Percentiles rank a stretch among this genome's conserved stretches.
Conservation (phyloP, 1,139 yeast genomes). For the Dujonia santamariae region DNA sequence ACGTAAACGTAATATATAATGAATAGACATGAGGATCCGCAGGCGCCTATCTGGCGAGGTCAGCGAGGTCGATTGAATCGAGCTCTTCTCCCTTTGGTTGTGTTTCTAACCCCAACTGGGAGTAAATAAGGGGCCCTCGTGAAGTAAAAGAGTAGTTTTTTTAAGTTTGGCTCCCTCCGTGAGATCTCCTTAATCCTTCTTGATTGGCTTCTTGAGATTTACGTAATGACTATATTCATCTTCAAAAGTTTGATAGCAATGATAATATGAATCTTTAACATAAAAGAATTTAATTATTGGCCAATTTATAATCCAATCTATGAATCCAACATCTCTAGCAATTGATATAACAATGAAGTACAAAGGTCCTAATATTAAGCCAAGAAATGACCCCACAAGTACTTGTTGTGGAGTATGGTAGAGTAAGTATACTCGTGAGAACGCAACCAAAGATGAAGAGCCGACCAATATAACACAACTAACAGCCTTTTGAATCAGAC, state of each 20-base stretch:
- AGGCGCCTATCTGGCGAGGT: too few relatives aligned
- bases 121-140: too few relatives aligned
- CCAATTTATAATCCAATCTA: slow-evolving; percentile 58
- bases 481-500: slow-evolving; percentile 17
- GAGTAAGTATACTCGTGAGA: slow-evolving; percentile 71
- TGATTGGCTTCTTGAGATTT: too few relatives aligned
- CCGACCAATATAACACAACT: slow-evolving; percentile 21
- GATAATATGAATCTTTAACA: slow-evolving; percentile 58
- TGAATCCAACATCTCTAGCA: slow-evolving; percentile 56
- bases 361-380: slow-evolving; percentile 52
- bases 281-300: slow-evolving; percentile 41
- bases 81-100: too few relatives aligned
- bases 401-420: slow-evolving; percentile 81
- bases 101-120: too few relatives aligned
- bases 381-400: slow-evolving; percentile 65
- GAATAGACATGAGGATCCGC: too few relatives aligned
- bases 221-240: slow-evolving; percentile 30
- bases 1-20: too few relatives aligned
- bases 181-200: too few relatives aligned
- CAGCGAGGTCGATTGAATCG: too few relatives aligned
- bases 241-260: slow-evolving; percentile 35
- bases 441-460: slow-evolving; percentile 53
- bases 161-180: too few relatives aligned
- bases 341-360: slow-evolving; percentile 56
- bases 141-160: too few relatives aligned